Conservation (phyloP, 352 stramenopile species). For the Pythium periplocum region DNA sequence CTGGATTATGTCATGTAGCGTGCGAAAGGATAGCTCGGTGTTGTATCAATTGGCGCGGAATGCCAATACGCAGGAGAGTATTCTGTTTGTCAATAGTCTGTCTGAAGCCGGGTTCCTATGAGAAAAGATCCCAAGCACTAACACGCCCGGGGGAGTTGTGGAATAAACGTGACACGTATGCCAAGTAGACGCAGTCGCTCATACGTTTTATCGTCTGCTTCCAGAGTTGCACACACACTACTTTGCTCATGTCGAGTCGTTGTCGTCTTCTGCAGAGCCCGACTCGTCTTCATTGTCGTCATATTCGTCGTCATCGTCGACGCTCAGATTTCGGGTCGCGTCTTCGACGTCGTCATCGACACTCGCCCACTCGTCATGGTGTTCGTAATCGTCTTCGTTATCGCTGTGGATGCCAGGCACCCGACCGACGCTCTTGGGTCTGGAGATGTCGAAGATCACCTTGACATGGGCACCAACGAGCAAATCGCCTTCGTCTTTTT, state of each 20-base stretch:
- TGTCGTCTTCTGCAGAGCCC: slow-evolving; percentile 4
- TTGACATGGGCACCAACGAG: slow-evolving; percentile 40
- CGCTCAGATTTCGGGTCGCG: slow-evolving; percentile 11
- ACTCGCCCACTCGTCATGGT: slow-evolving; percentile 3
- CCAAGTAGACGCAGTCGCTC: not conserved
- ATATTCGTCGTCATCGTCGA: slow-evolving; percentile 8
- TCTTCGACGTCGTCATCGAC: slow-evolving; percentile 12
- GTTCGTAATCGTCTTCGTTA: slow-evolving; percentile 3
- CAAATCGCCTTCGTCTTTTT: slow-evolving; percentile 35
- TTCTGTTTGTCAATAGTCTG: slow-evolving; percentile 87
- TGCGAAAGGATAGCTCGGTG: slow-evolving; percentile 80
- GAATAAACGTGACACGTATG: no score
- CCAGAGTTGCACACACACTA: slow-evolving; percentile 1
- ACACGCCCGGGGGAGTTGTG: no score
- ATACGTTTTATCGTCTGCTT: slow-evolving; percentile 13
- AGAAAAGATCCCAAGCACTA: no score
- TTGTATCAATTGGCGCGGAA: slow-evolving; percentile 82
- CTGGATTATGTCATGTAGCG: slow-evolving; percentile 25
- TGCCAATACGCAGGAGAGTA: slow-evolving; percentile 85
- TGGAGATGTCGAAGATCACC: slow-evolving; percentile 45
- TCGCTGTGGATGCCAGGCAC: slow-evolving; percentile 21
- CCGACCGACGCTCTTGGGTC: slow-evolving; percentile 19
- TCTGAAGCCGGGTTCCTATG: slow-evolving; percentile 84
- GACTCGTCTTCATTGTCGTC: slow-evolving; percentile 10
- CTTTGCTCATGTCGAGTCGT: not conserved